Percentiles rank a stretch among this genome's conserved stretches.
These are phyloP conservation scores for Aureobasidium mangrovei DNA, from an alignment of 2,329 filamentous ascomycete species.

Conservation along the genomic window DNA sequence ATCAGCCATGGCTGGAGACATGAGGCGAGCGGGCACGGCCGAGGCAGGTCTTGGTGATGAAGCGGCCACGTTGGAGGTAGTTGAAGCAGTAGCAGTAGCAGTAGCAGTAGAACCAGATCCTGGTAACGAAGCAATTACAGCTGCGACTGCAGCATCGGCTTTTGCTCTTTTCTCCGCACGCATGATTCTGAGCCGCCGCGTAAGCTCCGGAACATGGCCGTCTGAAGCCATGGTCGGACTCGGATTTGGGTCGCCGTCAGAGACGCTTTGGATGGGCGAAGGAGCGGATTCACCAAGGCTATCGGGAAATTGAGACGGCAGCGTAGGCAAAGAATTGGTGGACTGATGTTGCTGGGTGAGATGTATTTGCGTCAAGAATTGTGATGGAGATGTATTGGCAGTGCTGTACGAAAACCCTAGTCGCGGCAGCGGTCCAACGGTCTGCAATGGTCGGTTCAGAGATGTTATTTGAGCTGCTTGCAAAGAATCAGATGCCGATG, in stretches of 20 bases:
- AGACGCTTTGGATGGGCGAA: background rate
- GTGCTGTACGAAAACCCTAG: no score
- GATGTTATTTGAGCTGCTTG: no score
- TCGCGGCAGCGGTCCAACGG: no score
- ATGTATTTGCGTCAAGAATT: background rate
- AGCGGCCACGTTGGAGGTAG: background rate
- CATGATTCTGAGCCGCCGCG: background rate
- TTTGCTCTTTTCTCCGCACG: background rate
- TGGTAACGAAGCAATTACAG: background rate
- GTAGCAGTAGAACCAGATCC: background rate
- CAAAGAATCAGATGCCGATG: no score
- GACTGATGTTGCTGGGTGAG: background rate
- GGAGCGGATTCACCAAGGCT: conserved; percentile 24
- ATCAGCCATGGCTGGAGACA: conserved; percentile 4
- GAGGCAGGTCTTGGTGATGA: conserved; percentile 12
- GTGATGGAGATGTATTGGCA: background rate
- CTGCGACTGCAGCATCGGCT: background rate
- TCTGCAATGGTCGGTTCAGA: no score
- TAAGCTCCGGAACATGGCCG: no score
- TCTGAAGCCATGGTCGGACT: no score
- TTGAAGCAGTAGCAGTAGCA: background rate
- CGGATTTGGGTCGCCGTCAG: background rate
- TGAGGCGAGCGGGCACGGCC: conserved; percentile 9
- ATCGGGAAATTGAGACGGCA: conserved; percentile 19
- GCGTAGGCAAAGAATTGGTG: conserved; percentile 20